Evolutionary conservation across 768 basidiomycete genomes (phyloP).

Genomic region (Chalciporus pseudorubinellus): DNA sequence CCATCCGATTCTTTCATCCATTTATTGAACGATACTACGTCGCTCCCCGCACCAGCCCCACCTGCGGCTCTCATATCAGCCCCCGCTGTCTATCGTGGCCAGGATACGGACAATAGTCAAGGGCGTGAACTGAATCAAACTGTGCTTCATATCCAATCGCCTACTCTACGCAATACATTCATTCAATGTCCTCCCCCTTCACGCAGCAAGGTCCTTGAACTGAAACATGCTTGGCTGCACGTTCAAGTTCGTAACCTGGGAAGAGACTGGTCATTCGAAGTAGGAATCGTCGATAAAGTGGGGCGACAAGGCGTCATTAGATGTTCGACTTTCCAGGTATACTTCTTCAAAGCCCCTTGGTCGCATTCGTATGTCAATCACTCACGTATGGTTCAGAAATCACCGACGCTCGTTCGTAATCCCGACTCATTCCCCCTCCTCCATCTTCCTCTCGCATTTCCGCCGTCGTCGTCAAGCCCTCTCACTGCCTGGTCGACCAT

Average conservation of each 20-base stretch:
- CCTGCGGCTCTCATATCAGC: conserved; percentile 48
- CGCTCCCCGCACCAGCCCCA: conserved; percentile 43
- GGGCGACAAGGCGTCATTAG: conserved; percentile 60
- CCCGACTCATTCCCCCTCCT: conserved; percentile 50
- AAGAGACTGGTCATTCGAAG: conserved; percentile 71
- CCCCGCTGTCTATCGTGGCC: conserved; percentile 33
- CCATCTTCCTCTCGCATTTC: conserved; percentile 70
- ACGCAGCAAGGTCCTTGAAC: conserved; percentile 41
- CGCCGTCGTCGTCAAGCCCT: conserved; percentile 48
- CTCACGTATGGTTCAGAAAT: conserved; percentile 40
- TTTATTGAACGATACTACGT: conserved; percentile 58
- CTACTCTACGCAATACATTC: conserved; percentile 64
- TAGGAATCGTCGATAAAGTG: conserved; percentile 65
- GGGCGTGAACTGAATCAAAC: conserved; percentile 52
- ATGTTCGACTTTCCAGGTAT: conserved; percentile 80
- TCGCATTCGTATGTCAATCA: background rate
- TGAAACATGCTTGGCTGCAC: conserved; percentile 74
- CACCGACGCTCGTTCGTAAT: conserved; percentile 47
- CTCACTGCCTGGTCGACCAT: conserved; percentile 73
- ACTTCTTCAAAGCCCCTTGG: conserved; percentile 1
- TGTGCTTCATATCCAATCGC: conserved; percentile 78
- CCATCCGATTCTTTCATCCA: conserved; percentile 64
- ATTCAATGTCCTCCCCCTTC: conserved; percentile 55
- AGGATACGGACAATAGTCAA: conserved; percentile 30
- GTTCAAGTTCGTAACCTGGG: conserved; percentile 69